Base-by-base conservation (phyloP, 805 yeast species). In the Starmera dryadoides region DNA sequence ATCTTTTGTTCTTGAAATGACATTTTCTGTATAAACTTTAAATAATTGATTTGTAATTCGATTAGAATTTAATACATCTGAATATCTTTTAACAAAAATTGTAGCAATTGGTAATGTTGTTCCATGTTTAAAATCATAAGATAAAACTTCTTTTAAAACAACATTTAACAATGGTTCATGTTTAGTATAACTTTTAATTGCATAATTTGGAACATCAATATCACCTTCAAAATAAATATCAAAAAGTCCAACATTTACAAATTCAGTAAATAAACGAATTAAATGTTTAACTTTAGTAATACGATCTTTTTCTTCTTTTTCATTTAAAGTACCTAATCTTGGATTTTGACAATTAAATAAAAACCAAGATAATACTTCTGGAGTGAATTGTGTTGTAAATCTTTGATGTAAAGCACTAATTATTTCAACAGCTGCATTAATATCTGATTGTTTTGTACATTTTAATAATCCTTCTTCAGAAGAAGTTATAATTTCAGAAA, bases 361-460 rank as follows among this genome's bases (percentile, higher is more conserved):
- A 40, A 75, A 65, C 47, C 66, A 58, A 6, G 64, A 56, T 41
- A 73, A 58, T 26, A 79, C 52, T 10, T 44, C 52, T 1, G 76
- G 73, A 0, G 89, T 73, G 55, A 85, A 82, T 3, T 58, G 47
- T 0, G 45, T 38, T 2, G 64, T 52, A 53, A 88, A 87, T 40
- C 96, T 65, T 58, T 84, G 95, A 60, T 87, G 95, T 16, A 88
- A 60, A 0, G 79, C 80, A 30, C 86, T 75, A 0, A 81, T 68
- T 2, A 87, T 71, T 47, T 81, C 88, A 21, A 80, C 69, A 2
- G 81, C 78, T 0, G 91, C 79, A 14, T 49, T 44, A 2, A 84
- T 56, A 53, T 86, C 95, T 8, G 71, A 78, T 7, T 60, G 58
- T 40, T 77, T 76, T 8, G 66, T 60, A 6, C 76, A 68, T 45